Evolutionary conservation across 192 early-diverging fungal species (phyloP).

Genomic region (Coemansia sp.): DNA sequence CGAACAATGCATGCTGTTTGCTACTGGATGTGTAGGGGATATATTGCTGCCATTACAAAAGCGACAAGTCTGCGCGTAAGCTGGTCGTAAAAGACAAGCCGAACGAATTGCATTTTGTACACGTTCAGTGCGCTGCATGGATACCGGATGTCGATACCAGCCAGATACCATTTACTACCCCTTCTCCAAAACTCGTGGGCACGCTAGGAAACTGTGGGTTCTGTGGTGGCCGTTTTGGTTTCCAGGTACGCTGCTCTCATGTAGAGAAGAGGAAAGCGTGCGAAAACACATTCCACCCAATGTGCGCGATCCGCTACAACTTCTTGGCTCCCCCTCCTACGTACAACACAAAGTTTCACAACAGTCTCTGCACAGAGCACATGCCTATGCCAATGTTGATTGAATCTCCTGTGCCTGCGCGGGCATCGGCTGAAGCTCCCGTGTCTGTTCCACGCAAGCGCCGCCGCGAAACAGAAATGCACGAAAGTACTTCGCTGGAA

Average conservation of each 20-base stretch:
- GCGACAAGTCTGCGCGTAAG: slow-evolving; percentile 34
- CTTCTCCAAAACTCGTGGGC: slow-evolving; percentile 23
- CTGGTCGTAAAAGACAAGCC: slow-evolving; percentile 22
- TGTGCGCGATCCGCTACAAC: slow-evolving; percentile 46
- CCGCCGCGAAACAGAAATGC: slow-evolving; percentile 12
- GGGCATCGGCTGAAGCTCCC: no score
- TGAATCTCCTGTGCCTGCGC: neutral
- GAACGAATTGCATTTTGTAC: slow-evolving; percentile 31
- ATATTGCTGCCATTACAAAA: slow-evolving; percentile 52
- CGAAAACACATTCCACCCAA: slow-evolving; percentile 37
- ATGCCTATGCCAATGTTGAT: neutral
- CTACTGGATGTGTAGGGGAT: slow-evolving; percentile 25
- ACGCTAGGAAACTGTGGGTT: slow-evolving; percentile 21
- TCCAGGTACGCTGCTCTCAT: slow-evolving; percentile 20
- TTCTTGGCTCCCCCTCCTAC: slow-evolving; percentile 22
- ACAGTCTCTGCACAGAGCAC: slow-evolving; percentile 29
- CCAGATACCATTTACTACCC: slow-evolving; percentile 39
- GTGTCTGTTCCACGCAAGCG: slow-evolving; percentile 3
- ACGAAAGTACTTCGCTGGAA: neutral
- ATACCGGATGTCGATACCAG: slow-evolving; percentile 36
- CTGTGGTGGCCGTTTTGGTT: slow-evolving; percentile 13
- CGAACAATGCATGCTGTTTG: neutral
- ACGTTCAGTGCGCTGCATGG: slow-evolving; percentile 52
- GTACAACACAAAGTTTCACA: slow-evolving; percentile 34
- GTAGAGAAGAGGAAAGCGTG: slow-evolving; percentile 12